Conservation (phyloP, 2,329 filamentous ascomycete genomes). For the Xylaria polymorpha region DNA sequence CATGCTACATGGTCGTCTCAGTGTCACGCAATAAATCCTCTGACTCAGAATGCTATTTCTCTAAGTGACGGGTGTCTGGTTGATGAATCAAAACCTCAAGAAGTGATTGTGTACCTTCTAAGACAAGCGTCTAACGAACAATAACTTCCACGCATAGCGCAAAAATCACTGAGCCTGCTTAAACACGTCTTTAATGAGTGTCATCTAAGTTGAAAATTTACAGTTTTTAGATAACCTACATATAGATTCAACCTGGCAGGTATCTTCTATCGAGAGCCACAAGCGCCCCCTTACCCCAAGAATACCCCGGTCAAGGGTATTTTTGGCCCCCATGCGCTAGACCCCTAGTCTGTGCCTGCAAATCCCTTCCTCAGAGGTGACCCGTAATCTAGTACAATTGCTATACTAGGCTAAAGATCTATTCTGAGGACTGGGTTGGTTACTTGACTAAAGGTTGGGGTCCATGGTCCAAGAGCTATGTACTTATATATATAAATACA, state of each 20-base stretch:
- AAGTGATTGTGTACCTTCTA: neutral
- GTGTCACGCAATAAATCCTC: neutral
- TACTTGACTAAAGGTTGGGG: too few relatives aligned
- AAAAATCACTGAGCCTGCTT: too few relatives aligned
- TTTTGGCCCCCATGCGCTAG: conserved; percentile 1
- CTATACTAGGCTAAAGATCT: too few relatives aligned
- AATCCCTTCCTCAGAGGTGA: too few relatives aligned
- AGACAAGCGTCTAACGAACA: too few relatives aligned
- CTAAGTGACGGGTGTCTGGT: neutral
- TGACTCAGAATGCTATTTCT: neutral
- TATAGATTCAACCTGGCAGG: neutral
- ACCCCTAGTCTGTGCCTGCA: too few relatives aligned
- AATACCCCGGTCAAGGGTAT: neutral
- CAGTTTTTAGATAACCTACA: neutral
- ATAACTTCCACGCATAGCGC: too few relatives aligned
- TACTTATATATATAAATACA: too few relatives aligned
- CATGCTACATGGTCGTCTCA: neutral
- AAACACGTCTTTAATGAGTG: neutral
- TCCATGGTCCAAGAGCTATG: too few relatives aligned
- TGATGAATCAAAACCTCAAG: neutral
- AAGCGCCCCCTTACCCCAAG: neutral
- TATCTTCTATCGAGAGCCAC: neutral
- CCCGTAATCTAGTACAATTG: too few relatives aligned
- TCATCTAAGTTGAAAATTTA: neutral
- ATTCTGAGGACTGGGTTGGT: too few relatives aligned